Conservation (phyloP, 2,329 filamentous ascomycete genomes). For the Metarhizium sp. region DNA sequence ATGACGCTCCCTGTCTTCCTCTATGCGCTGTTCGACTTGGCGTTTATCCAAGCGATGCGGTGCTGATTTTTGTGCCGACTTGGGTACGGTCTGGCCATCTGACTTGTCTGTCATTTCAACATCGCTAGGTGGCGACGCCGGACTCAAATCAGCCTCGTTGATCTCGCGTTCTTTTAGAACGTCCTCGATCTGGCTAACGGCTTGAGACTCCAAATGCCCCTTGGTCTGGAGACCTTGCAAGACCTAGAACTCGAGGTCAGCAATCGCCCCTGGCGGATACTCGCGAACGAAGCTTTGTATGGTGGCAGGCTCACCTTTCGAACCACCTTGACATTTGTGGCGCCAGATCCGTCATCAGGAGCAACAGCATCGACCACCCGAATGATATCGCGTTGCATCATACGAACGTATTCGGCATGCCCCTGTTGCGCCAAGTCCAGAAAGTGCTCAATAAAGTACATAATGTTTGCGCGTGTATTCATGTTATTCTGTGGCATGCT, state of each 20-base stretch:
- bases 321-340: conserved; percentile 89
- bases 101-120: conserved; percentile 31
- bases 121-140: conserved; percentile 40
- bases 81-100: conserved; percentile 30
- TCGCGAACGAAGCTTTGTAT: background rate
- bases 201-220: conserved; percentile 62
- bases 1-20: conserved; percentile 91
- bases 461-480: conserved; percentile 96
- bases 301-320: conserved; percentile 51
- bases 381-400: conserved; percentile 91
- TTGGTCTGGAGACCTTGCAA: conserved; percentile 62
- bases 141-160: conserved; percentile 44
- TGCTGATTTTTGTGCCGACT: conserved; percentile 20
- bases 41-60: conserved; percentile 59
- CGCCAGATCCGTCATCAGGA: conserved; percentile 75
- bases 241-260: conserved; percentile 34
- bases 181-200: conserved; percentile 71
- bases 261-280: background rate
- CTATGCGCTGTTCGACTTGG: conserved; percentile 90
- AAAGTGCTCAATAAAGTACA: conserved; percentile 97
- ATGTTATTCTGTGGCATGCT: conserved; percentile 61
- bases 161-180: conserved; percentile 72
- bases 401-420: conserved; percentile 74
- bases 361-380: conserved; percentile 87
- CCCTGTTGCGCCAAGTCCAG: conserved; percentile 75